phyloP scores from a whole-genome alignment of 2,329 filamentous ascomycete species.

The Rhynchosporium secalis region DNA sequence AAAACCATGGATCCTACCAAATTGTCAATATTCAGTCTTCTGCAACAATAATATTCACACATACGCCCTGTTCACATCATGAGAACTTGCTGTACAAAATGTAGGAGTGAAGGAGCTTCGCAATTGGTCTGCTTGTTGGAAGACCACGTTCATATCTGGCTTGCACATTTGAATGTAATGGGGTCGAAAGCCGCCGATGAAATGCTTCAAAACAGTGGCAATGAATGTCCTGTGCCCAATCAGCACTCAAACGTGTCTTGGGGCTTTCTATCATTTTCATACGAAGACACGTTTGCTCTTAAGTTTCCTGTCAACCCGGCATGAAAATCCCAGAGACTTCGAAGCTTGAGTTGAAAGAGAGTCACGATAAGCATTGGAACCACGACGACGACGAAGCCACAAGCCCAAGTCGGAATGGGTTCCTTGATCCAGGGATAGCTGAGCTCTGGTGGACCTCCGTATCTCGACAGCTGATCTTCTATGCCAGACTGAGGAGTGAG shows the following conservation, averaged over 20 bases:
- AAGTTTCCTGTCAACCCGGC: conserved; percentile 25
- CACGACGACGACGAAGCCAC: conserved; percentile 62
- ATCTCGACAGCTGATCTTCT: neutral
- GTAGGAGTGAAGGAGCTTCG: conserved; percentile 59
- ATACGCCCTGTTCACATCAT: conserved; percentile 51
- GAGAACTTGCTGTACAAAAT: conserved; percentile 59
- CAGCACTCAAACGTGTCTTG: neutral
- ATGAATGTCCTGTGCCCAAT: conserved; percentile 57
- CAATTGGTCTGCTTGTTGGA: neutral
- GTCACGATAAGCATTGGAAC: conserved; percentile 65
- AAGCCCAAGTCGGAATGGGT: conserved; percentile 62
- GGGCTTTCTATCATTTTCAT: neutral
- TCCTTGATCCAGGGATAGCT: conserved; percentile 26
- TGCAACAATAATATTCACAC: conserved; percentile 1
- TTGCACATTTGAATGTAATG: conserved; percentile 70
- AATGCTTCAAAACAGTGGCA: conserved; percentile 71
- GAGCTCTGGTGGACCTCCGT: conserved; percentile 21
- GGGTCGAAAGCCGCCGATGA: conserved; percentile 69
- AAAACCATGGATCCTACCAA: conserved; percentile 57
- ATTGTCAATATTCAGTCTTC: conserved; percentile 13
- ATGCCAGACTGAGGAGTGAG: neutral
- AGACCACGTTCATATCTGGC: conserved; percentile 45
- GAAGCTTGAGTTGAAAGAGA: conserved; percentile 63
- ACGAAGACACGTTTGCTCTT: conserved; percentile 20
- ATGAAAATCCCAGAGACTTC: conserved; percentile 60